A percentile compares a stretch with the other conserved stretches of the same genome.
These are phyloP conservation scores for Trichoderma gamsii DNA, from an alignment of 495 filamentous ascomycete genomes.

Conservation along the genomic window DNA sequence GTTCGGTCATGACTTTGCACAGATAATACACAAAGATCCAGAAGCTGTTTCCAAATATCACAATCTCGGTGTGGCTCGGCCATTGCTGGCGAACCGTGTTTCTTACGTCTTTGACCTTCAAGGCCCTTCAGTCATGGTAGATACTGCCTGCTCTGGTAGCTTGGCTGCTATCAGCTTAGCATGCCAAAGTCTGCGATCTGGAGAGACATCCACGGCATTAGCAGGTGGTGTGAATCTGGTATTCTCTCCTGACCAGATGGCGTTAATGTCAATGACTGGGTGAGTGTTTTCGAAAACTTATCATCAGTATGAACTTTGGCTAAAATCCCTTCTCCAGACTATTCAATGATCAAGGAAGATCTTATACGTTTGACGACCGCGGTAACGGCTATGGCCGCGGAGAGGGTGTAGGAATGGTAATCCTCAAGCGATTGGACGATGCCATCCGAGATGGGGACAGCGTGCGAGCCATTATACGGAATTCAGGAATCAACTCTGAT, in stretches of 20 bases:
- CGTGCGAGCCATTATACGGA: slow-evolving; percentile 49
- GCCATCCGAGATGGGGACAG: slow-evolving; percentile 37
- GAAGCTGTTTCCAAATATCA: background rate
- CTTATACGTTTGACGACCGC: slow-evolving; percentile 35
- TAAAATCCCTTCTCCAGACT: background rate
- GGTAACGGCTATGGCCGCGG: slow-evolving; percentile 50
- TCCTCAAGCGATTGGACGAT: slow-evolving; percentile 45
- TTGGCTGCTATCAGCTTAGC: slow-evolving; percentile 24
- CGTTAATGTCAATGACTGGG: slow-evolving; percentile 10
- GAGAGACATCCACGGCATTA: background rate
- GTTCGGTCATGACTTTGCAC: slow-evolving; percentile 3
- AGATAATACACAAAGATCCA: background rate
- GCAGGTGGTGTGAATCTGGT: slow-evolving; percentile 12
- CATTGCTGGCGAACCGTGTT: slow-evolving; percentile 31
- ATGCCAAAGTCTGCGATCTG: slow-evolving; percentile 16
- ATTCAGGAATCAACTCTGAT: slow-evolving; percentile 43
- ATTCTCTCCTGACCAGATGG: slow-evolving; percentile 18
- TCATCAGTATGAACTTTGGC: too few species aligned
- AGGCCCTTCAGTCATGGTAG: slow-evolving; percentile 22
- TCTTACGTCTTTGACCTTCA: slow-evolving; percentile 23
- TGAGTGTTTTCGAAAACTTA: too few species aligned
- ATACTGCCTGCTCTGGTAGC: slow-evolving; percentile 27
- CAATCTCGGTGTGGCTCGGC: slow-evolving; percentile 18
- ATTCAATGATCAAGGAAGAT: slow-evolving; percentile 25
- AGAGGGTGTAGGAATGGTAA: slow-evolving; percentile 45